Base-by-base conservation (phyloP, 1,284 basidiomycete genomes). In the Ganoderma leucocontextum region DNA sequence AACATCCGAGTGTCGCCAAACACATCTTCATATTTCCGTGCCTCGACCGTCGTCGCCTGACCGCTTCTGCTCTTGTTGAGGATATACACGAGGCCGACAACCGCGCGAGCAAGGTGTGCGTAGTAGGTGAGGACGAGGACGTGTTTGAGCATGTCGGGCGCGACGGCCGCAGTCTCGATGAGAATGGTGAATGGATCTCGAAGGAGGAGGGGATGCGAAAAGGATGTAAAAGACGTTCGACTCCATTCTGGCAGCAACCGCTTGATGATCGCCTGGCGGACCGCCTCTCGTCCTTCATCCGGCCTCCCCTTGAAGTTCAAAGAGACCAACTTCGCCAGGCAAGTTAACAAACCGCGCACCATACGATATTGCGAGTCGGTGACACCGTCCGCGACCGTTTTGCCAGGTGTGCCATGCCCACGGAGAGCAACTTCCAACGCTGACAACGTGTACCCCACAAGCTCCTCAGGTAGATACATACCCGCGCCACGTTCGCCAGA, bases 221-320 rank as follows among this genome's bases (percentile, higher is more conserved):
- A 88, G 55, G 93, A 86, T 70, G 90, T 87, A 78, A 94, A 78
- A 17, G 91, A 87, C 7, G 91, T 91, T 52, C 94, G 88, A 75
- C 93, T 95, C 94, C 95, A 96, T 78, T 96, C 95, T 1, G 95
- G 95, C 38, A 97, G 78, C 41, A 97, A 82, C 10, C 95, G 87
- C 74, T 96, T 95, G 81, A 96, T 91, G 72, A 97, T 91, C 0
- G 94, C 94, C 67, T 96, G 94, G 44, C 92, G 87, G 67, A 91
- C 86, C 3, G 90, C 88, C 73, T 93, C 89, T 59, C 86, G 83
- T 17, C 92, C 90, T 76, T 93, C 89, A 77, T 94, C 89, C 3
- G 87, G 82, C 70, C 91, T 80, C 63, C 82, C 84, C 76, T 88
- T 89, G 79, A 94, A 90, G 67, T 91, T 87, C 57, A 94, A 79